Evolutionary conservation across 2,329 filamentous ascomycete genomes (phyloP), one percentile per base, ranked within the genome.

Genomic region (Ophioceras dolichostomum): DNA sequence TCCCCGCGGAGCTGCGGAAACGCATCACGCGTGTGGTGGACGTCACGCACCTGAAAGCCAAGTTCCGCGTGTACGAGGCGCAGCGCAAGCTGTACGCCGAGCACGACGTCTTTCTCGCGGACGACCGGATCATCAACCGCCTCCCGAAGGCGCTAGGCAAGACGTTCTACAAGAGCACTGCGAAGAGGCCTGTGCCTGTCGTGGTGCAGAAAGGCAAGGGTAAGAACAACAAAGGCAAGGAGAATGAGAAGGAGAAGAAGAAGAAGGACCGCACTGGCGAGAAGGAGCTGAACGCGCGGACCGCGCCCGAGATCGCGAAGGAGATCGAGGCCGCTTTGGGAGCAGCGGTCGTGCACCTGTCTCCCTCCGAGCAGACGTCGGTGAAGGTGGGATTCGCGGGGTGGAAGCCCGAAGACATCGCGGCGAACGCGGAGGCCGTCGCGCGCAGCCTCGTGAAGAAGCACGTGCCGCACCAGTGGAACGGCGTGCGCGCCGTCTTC

Each of bases 71-170:
- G 43, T 98, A 85, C 61, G 91, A 98, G 65, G 77, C 76, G 37
- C 79, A 84, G 59, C 73, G 91, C 45, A 85, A 91, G 58, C 73
- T 98, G 26, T 73, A 81, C 44, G 67, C 76, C 32, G 85, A 94
- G 58, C 86, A 95, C 59, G 91, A 96, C 56, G 65, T 96, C 39
- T 96, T 98, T 65, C 70, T 98, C 40, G 89, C 83, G 37, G 91
- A 98, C 57, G 84, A 94, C 53, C 73, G 91, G 34, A 83, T 98
- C 49, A 68, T 79, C 53, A 79, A 73, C 55, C 64, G 68, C 20
- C 70, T 96, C 41, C 85, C 88, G 39, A 73, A 75, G 45, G 67
- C 79, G 3, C 76, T 98, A 10, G 91, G 89, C 49, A 96, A 94
- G 66, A 81, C 81, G 2, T 96, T 98, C 59, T 96, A 91, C 73